phyloP scores from a whole-genome alignment of 345 rosid species.

The Hibiscus syriacus region DNA sequence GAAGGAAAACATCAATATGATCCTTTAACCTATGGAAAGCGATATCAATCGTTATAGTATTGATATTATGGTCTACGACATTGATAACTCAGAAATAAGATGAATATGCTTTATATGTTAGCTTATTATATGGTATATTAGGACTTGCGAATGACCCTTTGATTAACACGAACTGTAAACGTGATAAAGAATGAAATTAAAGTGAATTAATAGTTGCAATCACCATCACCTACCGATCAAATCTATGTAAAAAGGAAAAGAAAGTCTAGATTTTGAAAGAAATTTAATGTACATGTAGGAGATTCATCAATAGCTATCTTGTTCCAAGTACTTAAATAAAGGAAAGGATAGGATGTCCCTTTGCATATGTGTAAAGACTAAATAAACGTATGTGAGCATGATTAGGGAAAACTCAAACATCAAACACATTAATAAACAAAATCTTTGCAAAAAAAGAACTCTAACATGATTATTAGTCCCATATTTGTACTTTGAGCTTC shows the following conservation, averaged over 20 bases:
- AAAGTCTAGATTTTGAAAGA: background rate
- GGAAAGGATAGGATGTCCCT: slow-evolving; percentile 1
- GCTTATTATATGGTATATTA: too few species aligned
- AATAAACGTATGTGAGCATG: slow-evolving; percentile 1
- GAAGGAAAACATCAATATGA: too few species aligned
- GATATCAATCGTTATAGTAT: too few species aligned
- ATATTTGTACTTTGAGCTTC: background rate
- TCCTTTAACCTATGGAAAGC: too few species aligned
- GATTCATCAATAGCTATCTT: too few species aligned
- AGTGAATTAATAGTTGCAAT: background rate
- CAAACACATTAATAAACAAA: slow-evolving; percentile 1
- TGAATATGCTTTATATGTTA: too few species aligned
- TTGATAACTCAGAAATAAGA: too few species aligned
- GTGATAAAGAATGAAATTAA: too few species aligned
- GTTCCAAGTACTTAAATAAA: too few species aligned
- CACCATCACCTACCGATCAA: background rate
- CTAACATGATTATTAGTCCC: slow-evolving; percentile 5
- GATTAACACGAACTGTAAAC: too few species aligned
- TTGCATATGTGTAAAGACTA: slow-evolving; percentile 6
- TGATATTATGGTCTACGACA: too few species aligned
- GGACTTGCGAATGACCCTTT: too few species aligned
- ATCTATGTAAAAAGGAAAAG: background rate
- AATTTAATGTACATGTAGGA: background rate
- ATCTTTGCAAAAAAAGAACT: background rate
- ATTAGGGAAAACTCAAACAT: background rate